These are phyloP conservation scores for Penicillium rolfsii DNA, from an alignment of 2,329 filamentous ascomycete genomes.

Conservation along the genomic window DNA sequence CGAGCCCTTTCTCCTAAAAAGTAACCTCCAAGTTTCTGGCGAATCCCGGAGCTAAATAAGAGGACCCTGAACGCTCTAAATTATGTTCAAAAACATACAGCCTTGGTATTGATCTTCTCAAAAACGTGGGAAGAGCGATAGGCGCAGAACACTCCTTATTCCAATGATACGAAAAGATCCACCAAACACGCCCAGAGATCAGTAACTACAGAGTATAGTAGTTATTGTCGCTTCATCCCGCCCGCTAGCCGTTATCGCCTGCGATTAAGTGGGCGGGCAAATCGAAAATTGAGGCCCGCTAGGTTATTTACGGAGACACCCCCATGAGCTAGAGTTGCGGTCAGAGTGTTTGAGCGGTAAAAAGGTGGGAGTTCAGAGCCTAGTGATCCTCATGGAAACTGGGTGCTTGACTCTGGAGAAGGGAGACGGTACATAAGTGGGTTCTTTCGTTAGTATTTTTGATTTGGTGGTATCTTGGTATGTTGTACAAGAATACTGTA, in stretches of 20 bases:
- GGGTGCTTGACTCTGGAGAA: background rate
- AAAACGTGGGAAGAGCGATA: conserved; percentile 6
- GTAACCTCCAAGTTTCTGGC: too few relatives aligned
- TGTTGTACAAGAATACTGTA: background rate
- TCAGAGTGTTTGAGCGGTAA: conserved; percentile 22
- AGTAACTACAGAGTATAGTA: background rate
- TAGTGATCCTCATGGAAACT: conserved; percentile 16
- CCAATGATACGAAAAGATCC: background rate
- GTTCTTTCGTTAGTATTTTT: background rate
- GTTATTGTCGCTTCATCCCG: conserved; percentile 20
- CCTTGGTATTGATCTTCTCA: background rate
- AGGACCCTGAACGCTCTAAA: background rate
- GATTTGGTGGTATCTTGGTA: background rate
- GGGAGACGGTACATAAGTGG: background rate
- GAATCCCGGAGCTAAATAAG: too few relatives aligned
- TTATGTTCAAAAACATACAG: background rate
- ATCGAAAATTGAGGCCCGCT: conserved; percentile 25
- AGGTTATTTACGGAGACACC: conserved; percentile 20
- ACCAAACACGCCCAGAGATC: background rate
- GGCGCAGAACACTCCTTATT: background rate
- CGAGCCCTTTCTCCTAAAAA: background rate
- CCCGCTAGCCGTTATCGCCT: conserved; percentile 12
- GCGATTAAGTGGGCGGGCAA: conserved; percentile 6
- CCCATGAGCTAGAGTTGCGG: conserved; percentile 24
- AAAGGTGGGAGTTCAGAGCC: conserved; percentile 10